These are phyloP conservation scores for Posidonia australis DNA, from an alignment of 106 monocot genomes.

Conservation along the genomic window DNA sequence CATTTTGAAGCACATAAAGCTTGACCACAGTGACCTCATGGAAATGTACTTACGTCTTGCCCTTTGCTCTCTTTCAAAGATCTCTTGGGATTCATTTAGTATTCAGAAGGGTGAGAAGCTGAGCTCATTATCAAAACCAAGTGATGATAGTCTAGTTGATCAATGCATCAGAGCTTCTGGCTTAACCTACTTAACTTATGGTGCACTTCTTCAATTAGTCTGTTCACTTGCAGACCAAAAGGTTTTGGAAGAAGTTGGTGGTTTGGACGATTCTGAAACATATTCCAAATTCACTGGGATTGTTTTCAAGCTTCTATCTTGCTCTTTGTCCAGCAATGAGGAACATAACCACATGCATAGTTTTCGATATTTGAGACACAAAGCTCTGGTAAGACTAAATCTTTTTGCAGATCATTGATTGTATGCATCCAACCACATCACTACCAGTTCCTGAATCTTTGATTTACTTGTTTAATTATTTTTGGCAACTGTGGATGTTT, in stretches of 20 bases:
- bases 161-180: background rate
- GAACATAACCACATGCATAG: slow-evolving; percentile 1
- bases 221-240: slow-evolving; percentile 16
- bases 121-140: background rate
- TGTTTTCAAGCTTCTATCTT: slow-evolving; percentile 10
- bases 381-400: slow-evolving; percentile 13
- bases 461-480: background rate
- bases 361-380: slow-evolving; percentile 14
- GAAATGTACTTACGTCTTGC: slow-evolving; percentile 5
- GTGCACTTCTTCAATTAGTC: slow-evolving; percentile 8
- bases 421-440: background rate
- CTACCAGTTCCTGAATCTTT: background rate
- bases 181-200: slow-evolving; percentile 2
- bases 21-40: background rate
- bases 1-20: slow-evolving; percentile 13
- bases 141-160: background rate
- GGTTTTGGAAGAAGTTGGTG: slow-evolving; percentile 2
- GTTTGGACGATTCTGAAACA: slow-evolving; percentile 2
- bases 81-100: slow-evolving; percentile 6
- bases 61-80: slow-evolving; percentile 6
- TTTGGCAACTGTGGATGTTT: background rate
- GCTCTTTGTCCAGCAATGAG: slow-evolving; percentile 4
- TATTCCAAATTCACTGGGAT: slow-evolving; percentile 9
- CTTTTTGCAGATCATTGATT: background rate
- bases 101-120: background rate